Conservation (phyloP, 192 early-diverging fungal species). For the Thamnidium elegans region DNA sequence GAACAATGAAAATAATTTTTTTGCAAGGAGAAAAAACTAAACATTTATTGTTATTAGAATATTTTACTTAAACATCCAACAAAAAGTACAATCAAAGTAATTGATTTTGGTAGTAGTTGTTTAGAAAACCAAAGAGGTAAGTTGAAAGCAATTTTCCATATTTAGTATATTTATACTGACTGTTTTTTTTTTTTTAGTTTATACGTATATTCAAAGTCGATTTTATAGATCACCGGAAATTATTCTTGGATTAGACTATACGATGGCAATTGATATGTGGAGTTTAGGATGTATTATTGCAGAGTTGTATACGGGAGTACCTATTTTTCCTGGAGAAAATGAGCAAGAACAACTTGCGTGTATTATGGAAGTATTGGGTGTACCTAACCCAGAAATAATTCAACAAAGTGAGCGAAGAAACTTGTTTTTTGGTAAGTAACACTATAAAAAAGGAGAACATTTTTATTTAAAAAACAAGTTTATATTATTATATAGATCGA, state of each 20-base stretch:
- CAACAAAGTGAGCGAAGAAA: conserved; percentile 76
- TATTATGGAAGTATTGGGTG: conserved; percentile 91
- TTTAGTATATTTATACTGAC: neutral
- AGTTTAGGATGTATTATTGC: conserved; percentile 93
- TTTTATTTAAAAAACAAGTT: conserved; percentile 1
- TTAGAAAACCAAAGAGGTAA: conserved; percentile 72
- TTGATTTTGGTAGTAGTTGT: conserved; percentile 97
- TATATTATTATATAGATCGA: conserved; percentile 37
- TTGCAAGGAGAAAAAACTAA: too few species aligned
- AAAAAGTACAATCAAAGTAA: conserved; percentile 88
- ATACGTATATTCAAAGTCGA: conserved; percentile 96
- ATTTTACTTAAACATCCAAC: conserved; percentile 75
- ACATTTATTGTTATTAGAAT: conserved; percentile 52
- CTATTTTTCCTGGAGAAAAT: conserved; percentile 96
- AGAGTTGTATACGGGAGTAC: conserved; percentile 82
- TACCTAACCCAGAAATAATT: conserved; percentile 72
- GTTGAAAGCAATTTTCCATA: neutral
- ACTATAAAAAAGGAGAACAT: conserved; percentile 6
- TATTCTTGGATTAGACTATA: conserved; percentile 79
- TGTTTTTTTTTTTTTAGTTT: too few species aligned
- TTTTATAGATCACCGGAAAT: conserved; percentile 98
- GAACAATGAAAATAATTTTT: too few species aligned
- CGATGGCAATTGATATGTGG: conserved; percentile 96
- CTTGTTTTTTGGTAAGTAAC: conserved; percentile 79
- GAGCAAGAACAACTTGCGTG: conserved; percentile 94